A percentile compares a stretch with the other conserved stretches of the same genome.
These are phyloP conservation scores for Agroathelia rolfsii DNA, from an alignment of 1,284 basidiomycete species.

Conservation along the genomic window DNA sequence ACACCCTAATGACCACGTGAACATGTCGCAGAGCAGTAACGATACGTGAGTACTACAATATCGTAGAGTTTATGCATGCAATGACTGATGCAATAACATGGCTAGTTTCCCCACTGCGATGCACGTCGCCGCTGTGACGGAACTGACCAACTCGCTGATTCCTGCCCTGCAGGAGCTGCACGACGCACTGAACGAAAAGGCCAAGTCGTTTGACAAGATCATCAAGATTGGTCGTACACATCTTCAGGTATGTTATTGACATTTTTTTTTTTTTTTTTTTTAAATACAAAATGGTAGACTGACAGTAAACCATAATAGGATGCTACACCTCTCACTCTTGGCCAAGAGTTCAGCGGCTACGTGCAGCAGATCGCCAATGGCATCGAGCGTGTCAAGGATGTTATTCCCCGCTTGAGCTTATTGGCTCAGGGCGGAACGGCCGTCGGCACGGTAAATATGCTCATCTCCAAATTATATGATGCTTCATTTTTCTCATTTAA, in stretches of 20 bases:
- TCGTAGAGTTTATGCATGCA: constrained; percentile 1
- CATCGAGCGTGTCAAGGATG: constrained; percentile 78
- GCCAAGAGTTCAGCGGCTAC: constrained; percentile 98
- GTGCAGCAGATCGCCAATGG: constrained; percentile 91
- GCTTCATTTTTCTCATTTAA: constrained; percentile 3
- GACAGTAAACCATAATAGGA: constrained; percentile 45
- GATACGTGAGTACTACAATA: constrained; percentile 62
- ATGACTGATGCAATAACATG: not conserved
- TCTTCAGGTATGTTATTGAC: constrained; percentile 50
- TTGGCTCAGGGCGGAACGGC: constrained; percentile 98
- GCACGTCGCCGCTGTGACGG: constrained; percentile 94
- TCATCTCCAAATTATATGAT: not conserved
- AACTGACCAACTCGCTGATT: constrained; percentile 74
- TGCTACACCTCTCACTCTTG: constrained; percentile 94
- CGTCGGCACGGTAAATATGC: constrained; percentile 78
- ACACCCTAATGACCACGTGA: constrained; percentile 99
- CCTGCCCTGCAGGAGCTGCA: constrained; percentile 83
- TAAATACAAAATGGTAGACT: too few relatives aligned
- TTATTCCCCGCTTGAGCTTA: constrained; percentile 80
- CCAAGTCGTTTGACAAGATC: constrained; percentile 76
- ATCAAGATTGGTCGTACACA: constrained; percentile 99
- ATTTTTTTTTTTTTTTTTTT: too few relatives aligned
- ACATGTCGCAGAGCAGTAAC: constrained; percentile 98
- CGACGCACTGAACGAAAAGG: constrained; percentile 78
- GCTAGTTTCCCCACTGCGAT: constrained; percentile 95